Base-by-base conservation (phyloP, 805 yeast genomes). In the Starmerella stellata region DNA sequence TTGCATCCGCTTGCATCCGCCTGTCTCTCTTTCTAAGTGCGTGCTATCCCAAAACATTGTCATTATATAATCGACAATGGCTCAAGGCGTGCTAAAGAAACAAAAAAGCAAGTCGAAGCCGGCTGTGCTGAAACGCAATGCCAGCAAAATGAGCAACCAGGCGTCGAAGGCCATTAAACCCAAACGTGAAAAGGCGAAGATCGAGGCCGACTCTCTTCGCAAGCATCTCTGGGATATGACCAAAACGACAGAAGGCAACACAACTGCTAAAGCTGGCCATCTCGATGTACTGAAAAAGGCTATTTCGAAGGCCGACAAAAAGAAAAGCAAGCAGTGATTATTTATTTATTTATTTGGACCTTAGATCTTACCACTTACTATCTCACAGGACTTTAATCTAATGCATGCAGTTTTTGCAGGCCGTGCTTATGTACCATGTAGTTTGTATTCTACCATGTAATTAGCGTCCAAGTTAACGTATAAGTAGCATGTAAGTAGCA, bases 231-330 rank as follows among this genome's bases (percentile, higher is more conserved):
- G 71, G 3, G 70, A 65, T 48, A 71, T 63, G 55, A 64, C 60
- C 36, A 53, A 71, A 3, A 64, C 70, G 31, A 87, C 96, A 3
- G 98, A 87, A 60, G 82, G 73, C 60, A 65, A 82, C 41, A 72
- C 87, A 48, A 75, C 95, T 2, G 68, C 92, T 40, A 70, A 87
- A 56, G 95, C 87, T 5, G 98, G 98, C 20, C 96, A 87, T 58
- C 66, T 87, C 51, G 98, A 87, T 61, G 56, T 87, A 30, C 63
- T 87, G 46, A 83, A 80, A 58, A 72, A 70, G 56, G 52, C 51
- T 35, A 61, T 66, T n/a, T n/a, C n/a, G n/a, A n/a, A n/a, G n/a
- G n/a, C n/a, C n/a, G n/a, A n/a, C 51, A 53, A 57, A 39, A 41
- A 38, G 34, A 38, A 36, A n/a, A n/a, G 14, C n/a, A 13, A 25